These are phyloP conservation scores for Phytomonas francai DNA, from an alignment of 208 protist species.

Conservation along the genomic window DNA sequence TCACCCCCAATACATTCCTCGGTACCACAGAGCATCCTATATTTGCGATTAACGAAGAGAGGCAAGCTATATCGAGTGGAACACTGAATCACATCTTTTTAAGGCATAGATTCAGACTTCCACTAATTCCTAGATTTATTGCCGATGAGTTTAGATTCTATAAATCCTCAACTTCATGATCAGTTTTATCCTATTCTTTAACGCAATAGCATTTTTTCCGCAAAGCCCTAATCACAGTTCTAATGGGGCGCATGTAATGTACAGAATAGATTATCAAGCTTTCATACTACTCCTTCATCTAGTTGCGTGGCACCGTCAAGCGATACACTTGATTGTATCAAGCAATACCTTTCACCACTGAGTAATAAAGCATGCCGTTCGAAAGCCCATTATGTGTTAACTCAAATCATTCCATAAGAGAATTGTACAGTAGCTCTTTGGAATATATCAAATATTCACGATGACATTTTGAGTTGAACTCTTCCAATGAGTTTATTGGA, in stretches of 20 bases:
- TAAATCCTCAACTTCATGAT: neutral
- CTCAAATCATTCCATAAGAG: conserved; percentile 52
- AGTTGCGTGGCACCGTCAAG: conserved; percentile 25
- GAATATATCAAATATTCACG: conserved; percentile 26
- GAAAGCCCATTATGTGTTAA: conserved; percentile 44
- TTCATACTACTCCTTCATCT: conserved; percentile 18
- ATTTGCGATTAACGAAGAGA: neutral
- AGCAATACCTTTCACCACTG: conserved; percentile 24
- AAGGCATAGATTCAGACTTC: neutral
- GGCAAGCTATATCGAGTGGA: neutral
- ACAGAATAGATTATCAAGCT: conserved; percentile 25
- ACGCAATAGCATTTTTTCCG: conserved; percentile 12
- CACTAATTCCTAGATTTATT: neutral
- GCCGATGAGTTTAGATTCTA: neutral
- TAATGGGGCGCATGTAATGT: conserved; percentile 38
- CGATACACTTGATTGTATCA: conserved; percentile 34
- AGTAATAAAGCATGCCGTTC: conserved; percentile 28
- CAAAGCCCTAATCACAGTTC: conserved; percentile 43
- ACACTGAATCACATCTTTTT: neutral
- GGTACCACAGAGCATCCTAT: neutral
- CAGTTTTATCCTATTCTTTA: neutral
- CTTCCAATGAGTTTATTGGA: conserved; percentile 27
- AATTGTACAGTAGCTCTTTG: conserved; percentile 42
- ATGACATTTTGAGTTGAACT: conserved; percentile 33
- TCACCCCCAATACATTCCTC: neutral